A percentile compares a stretch with the other conserved stretches of the same genome.
Conservation (phyloP, 208 protist species). For the Trypanosoma vivax region DNA sequence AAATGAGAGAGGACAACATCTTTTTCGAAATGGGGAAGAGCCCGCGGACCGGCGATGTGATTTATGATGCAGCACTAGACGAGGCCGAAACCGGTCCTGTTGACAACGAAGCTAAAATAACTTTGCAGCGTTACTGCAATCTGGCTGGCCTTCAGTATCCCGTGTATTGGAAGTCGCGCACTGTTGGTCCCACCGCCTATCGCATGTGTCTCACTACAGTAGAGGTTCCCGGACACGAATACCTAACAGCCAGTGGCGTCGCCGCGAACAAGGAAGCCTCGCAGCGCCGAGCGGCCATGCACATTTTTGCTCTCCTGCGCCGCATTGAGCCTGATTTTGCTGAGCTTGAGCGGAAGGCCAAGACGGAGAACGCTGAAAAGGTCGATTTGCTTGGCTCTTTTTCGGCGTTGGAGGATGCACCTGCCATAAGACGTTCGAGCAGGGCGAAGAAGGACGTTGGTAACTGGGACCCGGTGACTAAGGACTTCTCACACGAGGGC, state of each 20-base stretch:
- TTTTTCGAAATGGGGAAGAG: conserved; percentile 55
- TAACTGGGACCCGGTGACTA: conserved; percentile 19
- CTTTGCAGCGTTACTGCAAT: conserved; percentile 46
- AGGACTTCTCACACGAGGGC: conserved; percentile 39
- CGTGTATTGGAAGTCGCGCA: conserved; percentile 30
- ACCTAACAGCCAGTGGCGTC: conserved; percentile 55
- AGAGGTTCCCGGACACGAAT: conserved; percentile 54
- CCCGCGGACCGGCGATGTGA: conserved; percentile 52
- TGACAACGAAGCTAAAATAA: conserved; percentile 29
- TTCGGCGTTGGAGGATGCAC: conserved; percentile 7
- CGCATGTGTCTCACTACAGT: conserved; percentile 54
- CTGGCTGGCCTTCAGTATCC: conserved; percentile 18
- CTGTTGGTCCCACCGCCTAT: conserved; percentile 37
- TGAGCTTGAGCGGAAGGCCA: conserved; percentile 20
- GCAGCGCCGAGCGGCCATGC: conserved; percentile 67
- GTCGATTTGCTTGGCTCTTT: conserved; percentile 4
- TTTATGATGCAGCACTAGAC: conserved; percentile 54
- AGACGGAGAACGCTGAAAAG: conserved; percentile 12
- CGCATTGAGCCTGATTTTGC: conserved; percentile 65
- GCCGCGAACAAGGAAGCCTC: conserved; percentile 45
- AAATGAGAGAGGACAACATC: conserved; percentile 32
- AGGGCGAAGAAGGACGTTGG: conserved; percentile 10
- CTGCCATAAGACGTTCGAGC: neutral
- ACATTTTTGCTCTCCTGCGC: conserved; percentile 62
- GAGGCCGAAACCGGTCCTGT: conserved; percentile 43